These are phyloP conservation scores for Stephania yunnanensis DNA, from an alignment of 164 flowering plant species.

Conservation along the genomic window DNA sequence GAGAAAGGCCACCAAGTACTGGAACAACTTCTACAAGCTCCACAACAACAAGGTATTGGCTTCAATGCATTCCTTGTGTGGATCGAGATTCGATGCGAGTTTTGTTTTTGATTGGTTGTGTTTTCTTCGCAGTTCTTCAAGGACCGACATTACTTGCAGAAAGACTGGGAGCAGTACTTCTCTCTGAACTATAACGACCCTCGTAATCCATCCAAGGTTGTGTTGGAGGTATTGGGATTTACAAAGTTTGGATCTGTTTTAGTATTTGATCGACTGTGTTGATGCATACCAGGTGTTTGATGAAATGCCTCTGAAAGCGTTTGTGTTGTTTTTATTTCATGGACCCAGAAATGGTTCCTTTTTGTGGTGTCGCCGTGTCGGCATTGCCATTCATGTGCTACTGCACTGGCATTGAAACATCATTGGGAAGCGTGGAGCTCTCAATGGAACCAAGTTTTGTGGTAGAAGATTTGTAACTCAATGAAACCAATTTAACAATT, in stretches of 20 bases:
- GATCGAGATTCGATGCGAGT: too few relatives aligned
- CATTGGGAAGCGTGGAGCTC: neutral
- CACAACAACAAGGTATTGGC: conserved; percentile 33
- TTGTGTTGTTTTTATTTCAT: neutral
- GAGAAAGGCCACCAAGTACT: conserved; percentile 23
- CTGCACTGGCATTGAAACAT: neutral
- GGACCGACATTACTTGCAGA: conserved; percentile 47
- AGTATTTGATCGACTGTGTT: neutral
- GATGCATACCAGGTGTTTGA: neutral
- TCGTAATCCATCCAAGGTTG: conserved; percentile 23
- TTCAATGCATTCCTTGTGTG: neutral
- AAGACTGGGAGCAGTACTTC: conserved; percentile 43
- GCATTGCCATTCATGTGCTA: too few relatives aligned
- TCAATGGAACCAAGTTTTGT: neutral
- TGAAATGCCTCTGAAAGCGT: neutral
- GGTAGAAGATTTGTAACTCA: neutral
- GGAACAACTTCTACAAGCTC: conserved; percentile 38
- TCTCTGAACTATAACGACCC: conserved; percentile 9
- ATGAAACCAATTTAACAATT: neutral
- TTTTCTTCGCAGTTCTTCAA: conserved; percentile 37
- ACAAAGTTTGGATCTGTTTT: neutral
- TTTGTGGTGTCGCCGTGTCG: too few relatives aligned
- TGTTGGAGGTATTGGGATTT: conserved; percentile 30
- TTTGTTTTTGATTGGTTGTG: neutral
- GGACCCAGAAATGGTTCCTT: too few relatives aligned